phyloP scores from a whole-genome alignment of 2,329 filamentous ascomycete species.

The Lachnellula arida region DNA sequence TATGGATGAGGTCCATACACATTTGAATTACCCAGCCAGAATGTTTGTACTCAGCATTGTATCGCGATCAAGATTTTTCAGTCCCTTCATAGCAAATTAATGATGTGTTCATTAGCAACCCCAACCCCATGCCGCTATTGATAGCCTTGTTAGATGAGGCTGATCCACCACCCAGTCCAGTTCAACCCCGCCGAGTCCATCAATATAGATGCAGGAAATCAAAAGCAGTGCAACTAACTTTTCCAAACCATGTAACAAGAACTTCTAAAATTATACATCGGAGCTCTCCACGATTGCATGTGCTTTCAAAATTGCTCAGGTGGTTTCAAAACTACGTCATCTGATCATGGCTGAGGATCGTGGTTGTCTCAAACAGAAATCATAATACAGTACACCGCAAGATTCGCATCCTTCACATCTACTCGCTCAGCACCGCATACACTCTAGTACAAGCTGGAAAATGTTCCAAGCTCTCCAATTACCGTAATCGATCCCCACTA shows the following conservation, averaged over 20 bases:
- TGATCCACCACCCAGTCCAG: neutral
- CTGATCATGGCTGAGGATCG: no score
- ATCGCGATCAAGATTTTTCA: constrained; percentile 28
- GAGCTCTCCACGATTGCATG: no score
- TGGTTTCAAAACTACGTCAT: no score
- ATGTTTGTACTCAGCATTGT: constrained; percentile 31
- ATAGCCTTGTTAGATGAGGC: neutral
- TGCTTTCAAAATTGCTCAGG: no score
- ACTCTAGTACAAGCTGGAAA: neutral
- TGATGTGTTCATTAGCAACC: neutral
- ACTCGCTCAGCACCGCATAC: neutral
- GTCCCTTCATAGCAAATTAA: neutral
- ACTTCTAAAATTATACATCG: no score
- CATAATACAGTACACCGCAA: neutral
- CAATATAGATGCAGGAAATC: neutral
- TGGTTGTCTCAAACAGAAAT: neutral
- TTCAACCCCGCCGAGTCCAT: neutral
- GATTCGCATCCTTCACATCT: neutral
- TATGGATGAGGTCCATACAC: constrained; percentile 19
- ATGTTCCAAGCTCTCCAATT: constrained; percentile 2
- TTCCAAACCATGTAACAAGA: neutral
- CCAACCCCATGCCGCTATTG: neutral
- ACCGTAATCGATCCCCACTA: constrained; percentile 1
- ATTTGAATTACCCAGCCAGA: constrained; percentile 18
- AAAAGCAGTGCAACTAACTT: neutral